Conservation (phyloP, 176 grass and related monocot species). For the Olyra latifolia region DNA sequence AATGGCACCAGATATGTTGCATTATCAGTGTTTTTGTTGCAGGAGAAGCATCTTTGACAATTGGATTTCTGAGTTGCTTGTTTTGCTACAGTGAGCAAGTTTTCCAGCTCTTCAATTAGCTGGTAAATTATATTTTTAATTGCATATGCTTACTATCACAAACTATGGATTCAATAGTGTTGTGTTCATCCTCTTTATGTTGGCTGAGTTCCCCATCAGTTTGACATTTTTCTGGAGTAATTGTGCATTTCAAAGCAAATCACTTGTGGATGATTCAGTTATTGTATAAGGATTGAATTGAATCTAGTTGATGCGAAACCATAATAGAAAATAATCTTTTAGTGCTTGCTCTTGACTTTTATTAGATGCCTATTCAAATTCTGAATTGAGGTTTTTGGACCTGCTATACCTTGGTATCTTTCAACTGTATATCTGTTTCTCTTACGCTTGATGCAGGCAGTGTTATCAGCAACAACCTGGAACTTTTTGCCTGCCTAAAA, state of each 20-base stretch:
- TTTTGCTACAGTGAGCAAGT: slow-evolving; percentile 38
- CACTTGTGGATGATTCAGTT: slow-evolving; percentile 48
- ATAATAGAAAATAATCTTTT: slow-evolving; percentile 32
- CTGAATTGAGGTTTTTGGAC: slow-evolving; percentile 40
- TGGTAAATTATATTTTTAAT: slow-evolving; percentile 26
- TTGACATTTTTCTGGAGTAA: slow-evolving; percentile 43
- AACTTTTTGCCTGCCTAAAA: background rate
- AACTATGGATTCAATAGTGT: background rate
- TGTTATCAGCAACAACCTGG: background rate
- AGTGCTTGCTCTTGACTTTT: slow-evolving; percentile 42
- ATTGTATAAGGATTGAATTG: slow-evolving; percentile 29
- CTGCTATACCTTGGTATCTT: slow-evolving; percentile 33
- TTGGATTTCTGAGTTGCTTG: slow-evolving; percentile 21
- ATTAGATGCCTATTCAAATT: slow-evolving; percentile 21
- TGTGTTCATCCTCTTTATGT: background rate
- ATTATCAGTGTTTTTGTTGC: slow-evolving; percentile 43
- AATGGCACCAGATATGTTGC: slow-evolving; percentile 44
- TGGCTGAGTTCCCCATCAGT: slow-evolving; percentile 43
- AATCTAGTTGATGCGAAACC: slow-evolving; percentile 42
- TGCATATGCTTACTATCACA: background rate
- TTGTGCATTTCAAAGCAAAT: slow-evolving; percentile 41
- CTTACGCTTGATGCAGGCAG: background rate
- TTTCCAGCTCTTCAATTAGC: slow-evolving; percentile 32
- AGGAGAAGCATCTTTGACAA: slow-evolving; percentile 49
- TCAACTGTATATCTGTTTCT: background rate